phyloP scores from a whole-genome alignment of 768 basidiomycete genomes.

The Phylloporus arenicola region DNA sequence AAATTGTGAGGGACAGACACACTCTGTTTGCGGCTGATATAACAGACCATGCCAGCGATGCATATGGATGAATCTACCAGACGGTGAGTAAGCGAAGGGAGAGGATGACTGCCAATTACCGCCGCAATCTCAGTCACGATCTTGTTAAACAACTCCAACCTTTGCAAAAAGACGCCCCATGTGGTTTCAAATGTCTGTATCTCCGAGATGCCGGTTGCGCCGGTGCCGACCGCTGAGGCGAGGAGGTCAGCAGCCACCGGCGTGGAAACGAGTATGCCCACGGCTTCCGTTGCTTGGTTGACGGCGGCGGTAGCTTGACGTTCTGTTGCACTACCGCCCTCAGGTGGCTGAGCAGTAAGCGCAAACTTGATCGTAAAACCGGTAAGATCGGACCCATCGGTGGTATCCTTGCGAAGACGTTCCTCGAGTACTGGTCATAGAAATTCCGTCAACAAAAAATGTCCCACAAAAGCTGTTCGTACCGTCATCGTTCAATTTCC shows the following conservation, averaged over 20 bases:
- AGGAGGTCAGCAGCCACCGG: neutral
- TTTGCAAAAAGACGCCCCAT: neutral
- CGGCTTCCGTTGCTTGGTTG: neutral
- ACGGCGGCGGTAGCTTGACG: neutral
- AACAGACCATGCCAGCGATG: neutral
- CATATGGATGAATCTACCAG: neutral
- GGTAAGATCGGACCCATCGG: neutral
- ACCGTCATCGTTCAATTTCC: neutral
- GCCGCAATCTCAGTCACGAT: neutral
- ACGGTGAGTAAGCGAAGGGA: neutral
- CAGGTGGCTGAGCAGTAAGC: neutral
- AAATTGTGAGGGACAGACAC: neutral
- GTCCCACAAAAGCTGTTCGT: neutral
- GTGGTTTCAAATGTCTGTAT: neutral
- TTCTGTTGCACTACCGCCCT: neutral
- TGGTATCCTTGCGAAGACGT: neutral
- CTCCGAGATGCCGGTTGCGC: neutral
- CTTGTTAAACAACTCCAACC: neutral
- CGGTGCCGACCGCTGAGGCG: neutral
- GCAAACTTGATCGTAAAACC: neutral
- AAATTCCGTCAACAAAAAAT: neutral
- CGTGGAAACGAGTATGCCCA: neutral
- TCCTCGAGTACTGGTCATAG: neutral
- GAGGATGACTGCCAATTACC: neutral
- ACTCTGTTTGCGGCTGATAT: neutral